A percentile compares a stretch with the other conserved stretches of the same genome.
Evolutionary conservation across 2,329 filamentous ascomycete genomes (phyloP).

Genomic region (Sporothrix dimorphospora): DNA sequence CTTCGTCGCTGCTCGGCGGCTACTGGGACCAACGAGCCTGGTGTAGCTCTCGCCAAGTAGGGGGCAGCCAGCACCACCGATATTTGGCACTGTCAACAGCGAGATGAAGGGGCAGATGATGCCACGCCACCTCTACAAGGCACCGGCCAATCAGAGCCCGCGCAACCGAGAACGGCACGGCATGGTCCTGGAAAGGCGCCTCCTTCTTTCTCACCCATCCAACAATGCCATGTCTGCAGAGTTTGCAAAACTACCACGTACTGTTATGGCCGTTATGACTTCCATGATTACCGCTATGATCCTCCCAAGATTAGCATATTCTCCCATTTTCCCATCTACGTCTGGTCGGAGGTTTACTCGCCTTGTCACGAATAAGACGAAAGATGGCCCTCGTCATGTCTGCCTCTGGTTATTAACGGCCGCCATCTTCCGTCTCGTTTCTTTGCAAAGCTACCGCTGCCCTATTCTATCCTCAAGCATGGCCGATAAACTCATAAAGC

Average conservation of each 20-base stretch:
- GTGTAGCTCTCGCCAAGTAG: not conserved
- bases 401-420: not conserved
- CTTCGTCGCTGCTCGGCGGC: slow-evolving; percentile 14
- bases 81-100: not conserved
- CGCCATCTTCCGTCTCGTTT: not conserved
- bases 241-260: not conserved
- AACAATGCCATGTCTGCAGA: slow-evolving; percentile 6
- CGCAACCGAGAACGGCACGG: not conserved
- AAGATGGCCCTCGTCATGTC: not conserved
- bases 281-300: not conserved
- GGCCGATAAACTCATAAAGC: not conserved
- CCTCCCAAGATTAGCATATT: not conserved
- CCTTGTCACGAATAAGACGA: not conserved
- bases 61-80: not conserved
- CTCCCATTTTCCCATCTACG: not conserved
- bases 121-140: not conserved
- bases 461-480: not conserved
- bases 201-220: not conserved
- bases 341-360: not conserved
- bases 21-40: not conserved
- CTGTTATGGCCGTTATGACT: not conserved
- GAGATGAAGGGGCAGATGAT: slow-evolving; percentile 15
- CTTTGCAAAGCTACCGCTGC: not conserved
- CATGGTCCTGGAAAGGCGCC: not conserved
- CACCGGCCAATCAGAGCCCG: not conserved